Evolutionary conservation across 2,329 filamentous ascomycete genomes (phyloP), one percentile per base, ranked within the genome.

Genomic region (Colletotrichum limetticola): DNA sequence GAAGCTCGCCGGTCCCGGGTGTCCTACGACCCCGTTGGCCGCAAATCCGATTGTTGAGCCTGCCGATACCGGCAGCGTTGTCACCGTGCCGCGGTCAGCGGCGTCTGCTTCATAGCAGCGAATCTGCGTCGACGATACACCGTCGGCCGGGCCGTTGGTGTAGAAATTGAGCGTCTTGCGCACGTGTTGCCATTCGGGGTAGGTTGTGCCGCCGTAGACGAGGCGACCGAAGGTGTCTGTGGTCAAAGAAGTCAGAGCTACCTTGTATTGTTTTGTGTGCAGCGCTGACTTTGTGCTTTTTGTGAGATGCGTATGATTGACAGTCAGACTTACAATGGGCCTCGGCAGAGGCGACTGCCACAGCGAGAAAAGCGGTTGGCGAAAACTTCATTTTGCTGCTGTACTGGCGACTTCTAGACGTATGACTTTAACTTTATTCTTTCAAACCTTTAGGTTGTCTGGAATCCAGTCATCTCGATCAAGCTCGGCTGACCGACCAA

Each of bases 1-100:
- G 42, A 81, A 79, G 56, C 79, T 78, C 62, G 83, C 75, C 14
- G 84, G 82, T 0, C 83, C 83, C 3, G 82, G 83, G 75, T 84
- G 83, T 68, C 79, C 79, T 66, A 86, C 79, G 69, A 77, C 74
- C 7, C 81, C 78, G 75, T 79, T 80, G 16, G 83, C 80, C 26
- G 80, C 79, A 76, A 85, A 85, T 28, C 80, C 80, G 5, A 82
- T 76, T 16, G 71, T 75, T 3, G 75, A 74, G 63, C 80, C 80
- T 4, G 80, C 80, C 46, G 69, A 68, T 30, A 72, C 69, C 19
- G 53, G 69, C 3, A 72, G 37, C 5, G 65, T 72, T 24, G 66
- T 58, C 16, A 72, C 69, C 22, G 53, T 63, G 30, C 65, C 69
- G 28, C 65, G 57, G 53, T 72, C 69, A 22, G 61, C 62, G 58